Evolutionary conservation across 768 basidiomycete species (phyloP).

Genomic region (Rubroboletus pulcherrimus): DNA sequence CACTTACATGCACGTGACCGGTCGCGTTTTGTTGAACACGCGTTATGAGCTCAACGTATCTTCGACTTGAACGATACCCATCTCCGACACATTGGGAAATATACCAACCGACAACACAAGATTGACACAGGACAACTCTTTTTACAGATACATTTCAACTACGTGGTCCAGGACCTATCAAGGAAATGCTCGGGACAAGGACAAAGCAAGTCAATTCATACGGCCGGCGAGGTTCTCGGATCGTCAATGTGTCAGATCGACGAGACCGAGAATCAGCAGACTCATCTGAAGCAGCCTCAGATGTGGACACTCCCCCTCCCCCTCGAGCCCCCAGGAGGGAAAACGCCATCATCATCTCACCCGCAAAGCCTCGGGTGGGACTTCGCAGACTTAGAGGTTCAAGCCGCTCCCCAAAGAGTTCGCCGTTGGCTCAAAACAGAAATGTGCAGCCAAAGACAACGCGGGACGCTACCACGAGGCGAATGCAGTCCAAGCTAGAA

Average conservation of each 20-base stretch:
- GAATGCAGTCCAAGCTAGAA: constrained; percentile 10
- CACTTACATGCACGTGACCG: constrained; percentile 19
- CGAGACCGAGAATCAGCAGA: constrained; percentile 22
- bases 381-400: constrained; percentile 13
- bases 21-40: constrained; percentile 10
- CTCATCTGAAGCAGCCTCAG: constrained; percentile 34
- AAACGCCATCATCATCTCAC: constrained; percentile 23
- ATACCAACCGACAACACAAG: background rate
- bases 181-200: constrained; percentile 51
- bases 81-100: background rate
- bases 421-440: constrained; percentile 25
- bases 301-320: constrained; percentile 32
- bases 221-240: constrained; percentile 58
- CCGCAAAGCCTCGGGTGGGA: constrained; percentile 12
- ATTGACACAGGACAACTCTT: background rate
- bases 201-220: constrained; percentile 67
- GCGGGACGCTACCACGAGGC: constrained; percentile 12
- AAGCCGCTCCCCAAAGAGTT: constrained; percentile 16
- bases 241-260: constrained; percentile 46
- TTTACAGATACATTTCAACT: background rate
- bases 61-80: constrained; percentile 5
- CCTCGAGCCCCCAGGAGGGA: constrained; percentile 17
- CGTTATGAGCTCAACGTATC: background rate
- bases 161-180: background rate
- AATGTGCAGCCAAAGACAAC: constrained; percentile 21